Evolutionary conservation across 768 basidiomycete genomes (phyloP), one percentile per base, ranked within the genome.

Genomic region (Tephrocybe sp.): DNA sequence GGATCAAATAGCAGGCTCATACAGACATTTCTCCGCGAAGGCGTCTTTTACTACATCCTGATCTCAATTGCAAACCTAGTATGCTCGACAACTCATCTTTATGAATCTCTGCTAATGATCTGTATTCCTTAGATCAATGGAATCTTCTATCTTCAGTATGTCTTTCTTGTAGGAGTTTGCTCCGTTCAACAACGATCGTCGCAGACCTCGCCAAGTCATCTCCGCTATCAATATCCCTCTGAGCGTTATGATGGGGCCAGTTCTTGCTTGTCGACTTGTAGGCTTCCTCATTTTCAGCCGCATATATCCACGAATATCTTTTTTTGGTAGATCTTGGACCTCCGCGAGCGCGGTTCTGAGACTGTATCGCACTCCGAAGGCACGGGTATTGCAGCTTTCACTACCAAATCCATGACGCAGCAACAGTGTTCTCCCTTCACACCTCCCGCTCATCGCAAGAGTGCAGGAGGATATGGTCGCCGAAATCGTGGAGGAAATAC

Each of bases 21-120:
- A 47, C 88, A 90, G 62, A 91, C 89, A 26, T 91, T 91, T 67
- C 74, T 91, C 56, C 85, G 87, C 44, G 89, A 91, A 75, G 89
- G 89, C 53, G 83, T 91, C 53, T 91, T 90, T 65, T 92, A 91
- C 61, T 92, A 89, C 61, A 77, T 92, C 51, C 67, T 92, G 55
- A 91, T 92, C 62, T 90, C 89, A n/a, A 82, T 90, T 43, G 89
- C 89, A 40, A 92, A 92, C 70, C 69, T 92, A 72, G 76, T 77
- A 39, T 49, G 70, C 55, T 24, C n/a, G n/a, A n/a, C 22, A 19
- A 35, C 36, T n/a, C 25, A 13, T 25, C 38, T 9, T 21, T 35
- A 34, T 22, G 41, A 31, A 32, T 21, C 37, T 9, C 26, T 41
- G 5, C 41, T 24, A 24, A 22, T 52, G 21, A 59, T 27, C 18